Base-by-base conservation (phyloP, 1,284 basidiomycete genomes). In the Agroathelia rolfsii region DNA sequence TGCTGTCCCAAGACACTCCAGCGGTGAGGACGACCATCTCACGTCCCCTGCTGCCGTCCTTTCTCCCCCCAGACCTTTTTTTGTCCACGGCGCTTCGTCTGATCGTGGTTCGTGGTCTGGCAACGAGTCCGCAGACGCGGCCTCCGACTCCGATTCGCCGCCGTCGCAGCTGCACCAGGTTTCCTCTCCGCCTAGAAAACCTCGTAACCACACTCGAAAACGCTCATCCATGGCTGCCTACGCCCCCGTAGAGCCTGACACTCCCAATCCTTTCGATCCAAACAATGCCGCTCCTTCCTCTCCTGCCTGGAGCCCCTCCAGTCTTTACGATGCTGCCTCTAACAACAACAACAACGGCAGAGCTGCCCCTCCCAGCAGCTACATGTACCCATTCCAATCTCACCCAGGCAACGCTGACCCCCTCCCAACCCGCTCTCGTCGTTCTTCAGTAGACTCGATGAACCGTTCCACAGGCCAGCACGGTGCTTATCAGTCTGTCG, bases 331-430 rank as follows among this genome's bases (percentile, higher is more conserved):
- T 24, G 43, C 41, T 0, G 38, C 42, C 10, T 16, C 41, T 3
- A 37, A 16, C 2, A 38, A 35, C 28, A n/a, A 27, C 24, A 20
- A n/a, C 23, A 6, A 24, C 18, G 16, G 14, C 41, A 49, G 6
- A 41, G 45, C 36, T 34, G 59, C 55, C 20, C 72, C 64, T 1
- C 72, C 65, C 14, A 69, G 64, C 11, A 54, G 69, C 3, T 76
- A 66, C 39, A 36, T 55, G 4, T 67, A 58, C 37, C 69, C 70
- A 9, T 74, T 72, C 62, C 72, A 74, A 46, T 62, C 66, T 0
- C 64, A 77, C 45, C 60, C 67, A 1, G 73, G 76, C 7, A 77
- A 76, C 46, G 69, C 74, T 2, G 76, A 78, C 42, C 67, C 61
- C 58, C 29, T 43, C 50, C 5, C 50, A 58, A 4, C 58, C 45